Evolutionary conservation across 257 asterid species (phyloP).

Genomic region (Nemophila menziesii): DNA sequence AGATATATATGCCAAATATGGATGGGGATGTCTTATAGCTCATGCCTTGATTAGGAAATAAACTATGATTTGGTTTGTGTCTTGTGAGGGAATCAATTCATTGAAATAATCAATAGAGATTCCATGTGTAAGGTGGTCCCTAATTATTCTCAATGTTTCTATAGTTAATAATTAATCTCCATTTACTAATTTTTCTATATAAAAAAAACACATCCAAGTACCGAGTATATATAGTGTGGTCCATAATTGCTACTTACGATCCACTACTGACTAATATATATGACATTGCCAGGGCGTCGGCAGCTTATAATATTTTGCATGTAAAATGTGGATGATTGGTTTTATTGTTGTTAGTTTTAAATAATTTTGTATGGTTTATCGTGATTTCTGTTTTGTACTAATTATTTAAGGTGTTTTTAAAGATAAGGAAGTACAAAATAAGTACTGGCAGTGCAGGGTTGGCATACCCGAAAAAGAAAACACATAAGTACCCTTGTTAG

Average conservation of each 20-base stretch:
- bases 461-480: no score
- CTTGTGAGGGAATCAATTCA: background rate
- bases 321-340: no score
- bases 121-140: conserved; percentile 28
- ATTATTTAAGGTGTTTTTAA: no score
- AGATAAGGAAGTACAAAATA: no score
- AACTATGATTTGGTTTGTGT: conserved; percentile 3
- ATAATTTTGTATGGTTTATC: no score
- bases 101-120: conserved; percentile 17
- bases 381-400: no score
- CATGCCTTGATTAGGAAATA: conserved; percentile 16
- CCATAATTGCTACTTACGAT: background rate
- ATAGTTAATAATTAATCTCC: background rate
- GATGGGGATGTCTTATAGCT: conserved; percentile 13
- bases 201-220: background rate
- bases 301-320: no score
- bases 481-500: no score
- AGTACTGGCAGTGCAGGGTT: no score
- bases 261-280: no score
- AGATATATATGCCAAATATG: conserved; percentile 27
- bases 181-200: background rate
- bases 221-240: background rate
- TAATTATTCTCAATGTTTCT: conserved; percentile 2
- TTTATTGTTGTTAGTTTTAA: no score
- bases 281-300: no score